Percentiles rank a stretch among this genome's conserved stretches.
phyloP scores from a whole-genome alignment of 805 yeast species.

The Isabelozyma gotoi region DNA sequence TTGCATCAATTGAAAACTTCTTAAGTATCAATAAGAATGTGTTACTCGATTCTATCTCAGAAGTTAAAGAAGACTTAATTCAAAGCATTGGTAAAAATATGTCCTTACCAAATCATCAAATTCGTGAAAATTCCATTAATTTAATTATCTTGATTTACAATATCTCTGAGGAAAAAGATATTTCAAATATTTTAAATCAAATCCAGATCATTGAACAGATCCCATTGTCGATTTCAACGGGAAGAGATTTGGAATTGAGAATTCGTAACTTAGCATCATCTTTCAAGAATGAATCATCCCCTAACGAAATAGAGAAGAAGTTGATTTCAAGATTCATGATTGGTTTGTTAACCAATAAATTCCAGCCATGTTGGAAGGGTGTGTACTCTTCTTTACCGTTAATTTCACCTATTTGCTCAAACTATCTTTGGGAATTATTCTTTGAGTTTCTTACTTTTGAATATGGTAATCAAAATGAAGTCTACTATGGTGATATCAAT shows the following conservation, averaged over 20 bases:
- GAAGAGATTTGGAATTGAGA: slow-evolving; percentile 73
- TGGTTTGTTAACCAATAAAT: slow-evolving; percentile 72
- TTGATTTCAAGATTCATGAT: slow-evolving; percentile 36
- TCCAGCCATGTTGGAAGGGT: slow-evolving; percentile 85
- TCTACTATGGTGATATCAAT: slow-evolving; percentile 8
- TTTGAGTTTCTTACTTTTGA: slow-evolving; percentile 29
- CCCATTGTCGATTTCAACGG: slow-evolving; percentile 65
- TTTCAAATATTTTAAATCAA: slow-evolving; percentile 45
- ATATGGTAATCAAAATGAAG: slow-evolving; percentile 14
- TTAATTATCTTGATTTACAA: slow-evolving; percentile 36
- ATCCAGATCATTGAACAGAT: slow-evolving; percentile 66
- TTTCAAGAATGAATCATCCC: slow-evolving; percentile 27
- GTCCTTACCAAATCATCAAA: slow-evolving; percentile 46
- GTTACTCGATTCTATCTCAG: background rate
- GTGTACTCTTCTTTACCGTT: slow-evolving; percentile 59
- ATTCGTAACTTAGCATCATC: slow-evolving; percentile 56
- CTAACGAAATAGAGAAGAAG: slow-evolving; percentile 13
- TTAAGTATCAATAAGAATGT: slow-evolving; percentile 10
- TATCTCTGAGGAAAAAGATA: slow-evolving; percentile 12
- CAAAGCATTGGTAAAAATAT: slow-evolving; percentile 29
- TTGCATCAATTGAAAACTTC: slow-evolving; percentile 32
- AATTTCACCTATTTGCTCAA: slow-evolving; percentile 30
- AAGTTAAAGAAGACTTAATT: slow-evolving; percentile 11
- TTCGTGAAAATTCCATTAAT: slow-evolving; percentile 54
- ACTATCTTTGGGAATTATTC: slow-evolving; percentile 56